These are phyloP conservation scores for Boletus vermiculosoides DNA, from an alignment of 768 basidiomycete genomes.

Conservation along the genomic window DNA sequence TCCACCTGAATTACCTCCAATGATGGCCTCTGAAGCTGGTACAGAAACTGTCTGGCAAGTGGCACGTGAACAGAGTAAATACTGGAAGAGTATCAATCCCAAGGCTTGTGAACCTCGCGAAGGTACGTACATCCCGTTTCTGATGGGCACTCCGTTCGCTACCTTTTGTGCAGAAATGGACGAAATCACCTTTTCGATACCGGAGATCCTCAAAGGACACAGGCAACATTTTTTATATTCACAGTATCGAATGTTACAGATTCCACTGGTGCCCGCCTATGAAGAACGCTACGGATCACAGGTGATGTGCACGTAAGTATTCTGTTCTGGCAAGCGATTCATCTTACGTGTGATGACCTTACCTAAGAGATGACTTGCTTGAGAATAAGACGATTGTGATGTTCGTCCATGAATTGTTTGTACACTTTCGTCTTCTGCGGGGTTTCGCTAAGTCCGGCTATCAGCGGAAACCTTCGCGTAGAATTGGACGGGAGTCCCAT, in stretches of 20 bases:
- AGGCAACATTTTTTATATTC: slow-evolving; percentile 80
- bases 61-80: slow-evolving; percentile 81
- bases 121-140: slow-evolving; percentile 43
- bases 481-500: slow-evolving; percentile 73
- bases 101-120: slow-evolving; percentile 81
- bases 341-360: slow-evolving; percentile 2
- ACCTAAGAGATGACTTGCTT: slow-evolving; percentile 68
- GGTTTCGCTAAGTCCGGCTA: not conserved
- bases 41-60: slow-evolving; percentile 91
- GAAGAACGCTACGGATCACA: slow-evolving; percentile 77
- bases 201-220: slow-evolving; percentile 87
- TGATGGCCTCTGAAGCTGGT: slow-evolving; percentile 75
- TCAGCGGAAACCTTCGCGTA: slow-evolving; percentile 83
- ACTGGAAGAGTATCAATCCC: slow-evolving; percentile 86
- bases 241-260: slow-evolving; percentile 73
- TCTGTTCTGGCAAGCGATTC: not conserved
- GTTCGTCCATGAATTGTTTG: slow-evolving; percentile 95
- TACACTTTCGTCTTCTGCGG: slow-evolving; percentile 3
- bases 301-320: slow-evolving; percentile 81
- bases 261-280: slow-evolving; percentile 73
- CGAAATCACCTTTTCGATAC: slow-evolving; percentile 61
- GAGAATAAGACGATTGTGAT: slow-evolving; percentile 75
- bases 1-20: slow-evolving; percentile 69
- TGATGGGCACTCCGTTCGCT: not conserved
- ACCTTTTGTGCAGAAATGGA: slow-evolving; percentile 48